phyloP scores from a whole-genome alignment of 345 rosid genomes.

The Alliaria petiolata region DNA sequence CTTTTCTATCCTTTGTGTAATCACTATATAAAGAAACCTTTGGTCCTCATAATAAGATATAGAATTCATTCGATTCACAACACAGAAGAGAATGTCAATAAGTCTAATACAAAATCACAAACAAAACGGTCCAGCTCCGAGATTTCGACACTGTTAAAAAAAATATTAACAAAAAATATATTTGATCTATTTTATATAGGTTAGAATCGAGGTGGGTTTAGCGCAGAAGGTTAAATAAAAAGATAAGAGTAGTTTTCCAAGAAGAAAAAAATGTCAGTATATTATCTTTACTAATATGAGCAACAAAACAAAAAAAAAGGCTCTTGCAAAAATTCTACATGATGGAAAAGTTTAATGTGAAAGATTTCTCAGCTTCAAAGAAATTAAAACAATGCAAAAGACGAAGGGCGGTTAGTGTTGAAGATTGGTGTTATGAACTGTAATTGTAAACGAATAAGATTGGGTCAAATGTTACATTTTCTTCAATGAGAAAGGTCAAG shows the following conservation, averaged over 20 bases:
- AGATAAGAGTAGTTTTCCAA: background rate
- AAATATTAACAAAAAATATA: background rate
- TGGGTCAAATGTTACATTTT: constrained; percentile 18
- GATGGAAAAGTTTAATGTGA: background rate
- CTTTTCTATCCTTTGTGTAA: too few relatives aligned
- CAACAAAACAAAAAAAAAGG: background rate
- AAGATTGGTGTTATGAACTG: constrained; percentile 6
- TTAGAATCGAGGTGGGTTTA: too few relatives aligned
- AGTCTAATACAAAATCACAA: background rate
- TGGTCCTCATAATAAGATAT: too few relatives aligned
- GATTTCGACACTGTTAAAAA: too few relatives aligned
- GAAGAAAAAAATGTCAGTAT: too few relatives aligned
- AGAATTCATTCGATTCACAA: too few relatives aligned
- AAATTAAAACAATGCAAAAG: background rate
- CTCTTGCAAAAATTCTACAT: background rate
- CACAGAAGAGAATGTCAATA: background rate
- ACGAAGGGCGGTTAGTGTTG: background rate
- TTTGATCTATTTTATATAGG: background rate
- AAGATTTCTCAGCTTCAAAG: background rate
- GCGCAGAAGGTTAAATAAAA: background rate
- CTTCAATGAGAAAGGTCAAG: constrained; percentile 1
- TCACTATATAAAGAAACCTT: too few relatives aligned
- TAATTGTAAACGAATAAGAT: constrained; percentile 2
- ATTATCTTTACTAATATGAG: too few relatives aligned
- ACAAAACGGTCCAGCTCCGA: background rate